Base-by-base conservation (phyloP, 495 filamentous ascomycete genomes). In the Neurospora sp. region DNA sequence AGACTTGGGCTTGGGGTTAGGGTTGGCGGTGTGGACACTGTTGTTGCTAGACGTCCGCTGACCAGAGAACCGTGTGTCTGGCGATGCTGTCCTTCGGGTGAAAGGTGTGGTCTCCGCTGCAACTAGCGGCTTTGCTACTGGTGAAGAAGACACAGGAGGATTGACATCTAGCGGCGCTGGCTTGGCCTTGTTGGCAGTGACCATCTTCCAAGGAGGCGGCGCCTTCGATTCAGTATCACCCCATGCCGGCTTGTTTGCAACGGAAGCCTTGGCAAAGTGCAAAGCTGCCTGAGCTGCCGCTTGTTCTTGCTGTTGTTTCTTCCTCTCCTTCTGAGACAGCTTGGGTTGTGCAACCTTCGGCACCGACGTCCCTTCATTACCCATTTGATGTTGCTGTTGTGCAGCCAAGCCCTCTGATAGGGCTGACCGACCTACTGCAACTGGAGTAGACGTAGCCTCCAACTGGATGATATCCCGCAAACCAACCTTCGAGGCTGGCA, bases 311-410 rank as follows among this genome's bases (percentile, higher is more conserved):
- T 93, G 89, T 69, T 92, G 87, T 78, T 88, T 93, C 83, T 97
- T 97, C 13, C 93, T 89, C 78, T 97, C 95, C 78, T 94, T 95
- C 75, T 98, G 96, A 1, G 93, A 96, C 54, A 96, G 75, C 75
- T 89, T 97, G 80, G 79, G 83, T 66, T 73, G 83, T 2, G 81
- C 69, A 28, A 73, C 38, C 77, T 82, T 85, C 9, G 73, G 75
- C 9, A 73, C 71, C 54, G 28, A 66, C 3, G 54, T 66, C 13
- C 76, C 69, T 3, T 86, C 84, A 70, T 82, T 85, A 9, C 74
- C 75, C 70, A 74, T 85, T 72, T 86, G 83, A 15, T 66, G 54
- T 66, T 66, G 54, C 24, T 66, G 54, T 36, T 66, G 54, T 42
- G 79, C 89, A 74, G 88, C 87, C 70, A 97, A 85, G 0, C 86